A percentile compares a stretch with the other conserved stretches of the same genome.
Conservation (phyloP, 805 yeast species). For the Nakazawaea pomicola region DNA sequence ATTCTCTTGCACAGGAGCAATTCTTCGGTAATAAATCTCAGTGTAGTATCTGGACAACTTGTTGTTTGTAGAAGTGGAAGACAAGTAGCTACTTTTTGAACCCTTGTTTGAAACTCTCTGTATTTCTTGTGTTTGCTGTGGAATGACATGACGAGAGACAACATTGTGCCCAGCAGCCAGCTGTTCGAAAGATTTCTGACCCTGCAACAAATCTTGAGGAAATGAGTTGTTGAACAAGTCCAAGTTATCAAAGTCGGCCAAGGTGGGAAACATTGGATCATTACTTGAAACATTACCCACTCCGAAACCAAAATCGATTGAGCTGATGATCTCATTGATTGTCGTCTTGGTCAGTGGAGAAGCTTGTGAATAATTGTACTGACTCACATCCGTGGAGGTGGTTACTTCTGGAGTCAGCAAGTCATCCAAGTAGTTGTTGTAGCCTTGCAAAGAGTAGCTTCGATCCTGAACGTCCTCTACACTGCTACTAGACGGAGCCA, state of each 20-base stretch:
- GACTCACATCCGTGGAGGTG: too few relatives aligned
- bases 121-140: not conserved
- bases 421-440: too few relatives aligned
- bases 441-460: too few relatives aligned
- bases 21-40: not conserved
- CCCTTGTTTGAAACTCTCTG: not conserved
- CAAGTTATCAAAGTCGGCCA: not conserved
- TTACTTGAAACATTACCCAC: not conserved
- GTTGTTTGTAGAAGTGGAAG: not conserved
- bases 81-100: not conserved
- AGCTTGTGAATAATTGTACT: not conserved
- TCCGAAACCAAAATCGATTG: not conserved
- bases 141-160: not conserved
- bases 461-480: too few relatives aligned
- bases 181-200: too few relatives aligned
- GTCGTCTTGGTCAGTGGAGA: too few relatives aligned
- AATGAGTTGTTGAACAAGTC: not conserved
- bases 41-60: slow-evolving; percentile 1
- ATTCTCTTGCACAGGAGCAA: slow-evolving; percentile 1
- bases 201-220: not conserved
- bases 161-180: too few relatives aligned
- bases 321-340: not conserved
- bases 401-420: too few relatives aligned
- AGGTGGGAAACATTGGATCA: not conserved
- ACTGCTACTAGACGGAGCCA: too few relatives aligned